These are phyloP conservation scores for Hyphopichia pseudoburtonii DNA, from an alignment of 1,139 yeast genomes.

Conservation along the genomic window DNA sequence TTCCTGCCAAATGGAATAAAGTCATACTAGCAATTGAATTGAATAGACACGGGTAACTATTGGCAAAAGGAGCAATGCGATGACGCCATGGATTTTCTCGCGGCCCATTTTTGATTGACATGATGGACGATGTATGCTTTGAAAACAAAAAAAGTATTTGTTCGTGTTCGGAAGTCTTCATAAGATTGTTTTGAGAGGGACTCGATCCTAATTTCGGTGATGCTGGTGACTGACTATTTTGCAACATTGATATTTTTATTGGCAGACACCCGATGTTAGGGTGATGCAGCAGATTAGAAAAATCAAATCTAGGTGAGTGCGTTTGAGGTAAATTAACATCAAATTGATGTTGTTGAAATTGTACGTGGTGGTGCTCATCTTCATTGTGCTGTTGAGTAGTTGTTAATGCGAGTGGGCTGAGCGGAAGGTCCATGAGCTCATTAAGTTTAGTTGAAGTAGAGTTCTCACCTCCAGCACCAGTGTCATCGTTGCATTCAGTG, in stretches of 20 bases:
- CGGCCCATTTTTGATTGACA: slow-evolving; percentile 64
- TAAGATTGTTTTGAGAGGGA: slow-evolving; percentile 12
- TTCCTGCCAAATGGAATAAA: slow-evolving; percentile 57
- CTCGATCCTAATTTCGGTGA: slow-evolving; percentile 8
- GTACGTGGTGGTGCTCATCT: no score
- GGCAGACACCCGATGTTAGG: background rate
- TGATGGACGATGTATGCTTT: slow-evolving; percentile 57
- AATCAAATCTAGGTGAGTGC: no score
- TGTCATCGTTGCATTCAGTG: no score
- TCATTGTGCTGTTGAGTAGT: no score
- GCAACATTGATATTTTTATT: slow-evolving; percentile 3
- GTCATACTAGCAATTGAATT: slow-evolving; percentile 69
- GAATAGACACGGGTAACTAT: slow-evolving; percentile 52
- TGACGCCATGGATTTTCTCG: slow-evolving; percentile 69
- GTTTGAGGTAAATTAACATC: no score
- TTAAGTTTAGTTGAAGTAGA: slow-evolving; percentile 6
- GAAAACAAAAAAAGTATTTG: slow-evolving; percentile 36
- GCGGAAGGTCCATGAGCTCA: slow-evolving; percentile 20
- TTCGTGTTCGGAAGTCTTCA: slow-evolving; percentile 31
- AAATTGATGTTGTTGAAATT: no score
- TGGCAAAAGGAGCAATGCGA: slow-evolving; percentile 55
- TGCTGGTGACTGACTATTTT: slow-evolving; percentile 5
- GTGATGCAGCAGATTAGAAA: no score
- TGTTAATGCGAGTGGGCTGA: slow-evolving; percentile 29
- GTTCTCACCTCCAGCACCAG: slow-evolving; percentile 29